Evolutionary conservation across 352 stramenopile species (phyloP).

Genomic region (Globisporangium alternatum): DNA sequence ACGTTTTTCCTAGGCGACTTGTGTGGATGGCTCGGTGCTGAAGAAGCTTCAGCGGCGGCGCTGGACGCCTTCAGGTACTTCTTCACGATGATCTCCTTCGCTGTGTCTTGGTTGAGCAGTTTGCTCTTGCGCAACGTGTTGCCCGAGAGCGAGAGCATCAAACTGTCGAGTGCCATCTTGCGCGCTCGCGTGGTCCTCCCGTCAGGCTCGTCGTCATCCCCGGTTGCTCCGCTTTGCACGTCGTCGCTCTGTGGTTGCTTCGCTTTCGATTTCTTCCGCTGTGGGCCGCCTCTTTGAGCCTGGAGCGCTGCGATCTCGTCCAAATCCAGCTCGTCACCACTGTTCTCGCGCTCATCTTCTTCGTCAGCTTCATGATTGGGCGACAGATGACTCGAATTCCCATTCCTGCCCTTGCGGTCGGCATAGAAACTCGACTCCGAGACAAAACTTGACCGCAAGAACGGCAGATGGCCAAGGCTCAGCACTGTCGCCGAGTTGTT

Average conservation of each 20-base stretch:
- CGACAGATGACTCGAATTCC: background rate
- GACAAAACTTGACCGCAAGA: slow-evolving; percentile 16
- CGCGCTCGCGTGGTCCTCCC: slow-evolving; percentile 21
- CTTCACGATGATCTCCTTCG: slow-evolving; percentile 39
- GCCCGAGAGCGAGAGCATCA: slow-evolving; percentile 27
- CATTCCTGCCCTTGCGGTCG: slow-evolving; percentile 2
- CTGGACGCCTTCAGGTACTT: slow-evolving; percentile 36
- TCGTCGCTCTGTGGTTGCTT: background rate
- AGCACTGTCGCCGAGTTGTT: slow-evolving; percentile 13
- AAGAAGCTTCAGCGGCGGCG: background rate
- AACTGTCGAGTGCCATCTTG: slow-evolving; percentile 45
- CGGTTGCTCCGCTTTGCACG: slow-evolving; percentile 12
- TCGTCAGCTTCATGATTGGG: slow-evolving; percentile 15
- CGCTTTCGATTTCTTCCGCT: background rate
- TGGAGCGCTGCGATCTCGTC: slow-evolving; percentile 1
- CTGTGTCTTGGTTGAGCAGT: slow-evolving; percentile 35
- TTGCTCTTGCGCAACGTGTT: slow-evolving; percentile 30
- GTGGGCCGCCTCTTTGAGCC: background rate
- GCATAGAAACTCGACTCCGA: slow-evolving; percentile 13
- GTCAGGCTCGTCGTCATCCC: background rate
- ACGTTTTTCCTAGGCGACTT: background rate
- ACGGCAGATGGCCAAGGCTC: slow-evolving; percentile 5
- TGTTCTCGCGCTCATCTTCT: slow-evolving; percentile 14
- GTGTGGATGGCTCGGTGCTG: background rate
- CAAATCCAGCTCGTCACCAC: slow-evolving; percentile 1